Evolutionary conservation across 257 asterid species (phyloP), one percentile per base, ranked within the genome.

Genomic region (Solanum tarijense): DNA sequence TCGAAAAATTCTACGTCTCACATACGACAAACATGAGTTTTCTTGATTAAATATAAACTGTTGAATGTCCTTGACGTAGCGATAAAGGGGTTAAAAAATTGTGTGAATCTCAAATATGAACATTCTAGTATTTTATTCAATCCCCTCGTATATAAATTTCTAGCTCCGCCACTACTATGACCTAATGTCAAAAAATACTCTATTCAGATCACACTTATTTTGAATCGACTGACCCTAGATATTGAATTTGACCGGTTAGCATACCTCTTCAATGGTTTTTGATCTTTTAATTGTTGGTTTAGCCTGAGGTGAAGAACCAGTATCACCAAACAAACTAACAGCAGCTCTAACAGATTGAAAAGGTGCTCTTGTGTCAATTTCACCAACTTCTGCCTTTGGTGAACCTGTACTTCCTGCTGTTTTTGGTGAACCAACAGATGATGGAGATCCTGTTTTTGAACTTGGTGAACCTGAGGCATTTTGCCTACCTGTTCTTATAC

Each of bases 301-400:
- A 9, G 91, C 21, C 55, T 75, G 88, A 55, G 96, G 93, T 4
- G 98, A 87, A 29, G 90, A 35, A 23, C 71, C 93, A 6, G 89
- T 91, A 12, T 95, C 97, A 2, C 94, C 95, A 43, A 96, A 96
- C 68, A 95, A 89, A 89, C 91, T 92, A 2, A 96, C 94, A 35
- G 99, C 98, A 11, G 98, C 99, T 92, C 88, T 94, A 32, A 96
- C 99, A 0, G 99, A 96, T 76, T 92, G 93, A 68, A 96, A 94
- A 1, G 96, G 98, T 2, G 96, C 94, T 10, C 95, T 89, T 18
- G 96, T 93, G 52, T 96, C 98, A n/a, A 95, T 91, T 89, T 95
- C 98, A 14, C 93, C 98, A 0, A 90, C 87, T 8, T 93, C 98
- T 6, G 91, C 21, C 86, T 90, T 83, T 2, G 95, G 95, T 82